These are phyloP conservation scores for Echria macrotheca DNA, from an alignment of 495 filamentous ascomycete genomes.

Conservation along the genomic window DNA sequence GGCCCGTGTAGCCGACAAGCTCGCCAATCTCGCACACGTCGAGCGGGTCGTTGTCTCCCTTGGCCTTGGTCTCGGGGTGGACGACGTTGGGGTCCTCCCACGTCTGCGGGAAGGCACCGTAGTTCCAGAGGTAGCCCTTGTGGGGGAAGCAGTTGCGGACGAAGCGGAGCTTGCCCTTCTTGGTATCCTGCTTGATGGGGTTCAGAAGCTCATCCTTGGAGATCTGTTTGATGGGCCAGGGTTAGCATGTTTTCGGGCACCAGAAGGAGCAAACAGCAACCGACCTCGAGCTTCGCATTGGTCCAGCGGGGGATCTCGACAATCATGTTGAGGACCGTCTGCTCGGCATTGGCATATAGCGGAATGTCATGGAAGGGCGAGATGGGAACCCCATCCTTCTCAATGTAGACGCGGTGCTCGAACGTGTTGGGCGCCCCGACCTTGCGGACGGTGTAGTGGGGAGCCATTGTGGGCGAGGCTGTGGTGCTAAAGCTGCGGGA, in stretches of 20 bases:
- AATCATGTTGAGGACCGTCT: constrained; percentile 97
- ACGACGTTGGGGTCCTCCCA: constrained; percentile 96
- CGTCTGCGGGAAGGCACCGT: constrained; percentile 99
- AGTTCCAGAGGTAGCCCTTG: constrained; percentile 99
- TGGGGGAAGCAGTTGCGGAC: constrained; percentile 99
- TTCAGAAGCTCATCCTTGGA: constrained; percentile 96
- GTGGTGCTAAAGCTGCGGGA: constrained; percentile 17
- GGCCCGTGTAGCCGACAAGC: constrained; percentile 87
- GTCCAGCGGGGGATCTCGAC: constrained; percentile 99
- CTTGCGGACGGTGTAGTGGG: constrained; percentile 69
- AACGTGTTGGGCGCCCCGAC: constrained; percentile 85
- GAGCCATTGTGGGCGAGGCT: constrained; percentile 43
- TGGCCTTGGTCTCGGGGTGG: constrained; percentile 99
- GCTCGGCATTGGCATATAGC: constrained; percentile 88
- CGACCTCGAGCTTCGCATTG: constrained; percentile 97
- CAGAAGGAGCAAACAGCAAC: constrained; percentile 12
- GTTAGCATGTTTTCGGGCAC: constrained; percentile 5
- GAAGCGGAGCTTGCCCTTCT: constrained; percentile 91
- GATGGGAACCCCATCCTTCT: constrained; percentile 90
- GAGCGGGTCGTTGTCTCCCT: constrained; percentile 98
- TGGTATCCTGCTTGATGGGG: constrained; percentile 90
- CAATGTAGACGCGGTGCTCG: constrained; percentile 95
- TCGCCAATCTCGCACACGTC: constrained; percentile 99
- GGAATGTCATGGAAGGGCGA: constrained; percentile 99
- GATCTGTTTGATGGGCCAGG: constrained; percentile 52